Evolutionary conservation across 1,139 yeast genomes (phyloP).

Genomic region (Zygosaccharomyces pseudobailii): DNA sequence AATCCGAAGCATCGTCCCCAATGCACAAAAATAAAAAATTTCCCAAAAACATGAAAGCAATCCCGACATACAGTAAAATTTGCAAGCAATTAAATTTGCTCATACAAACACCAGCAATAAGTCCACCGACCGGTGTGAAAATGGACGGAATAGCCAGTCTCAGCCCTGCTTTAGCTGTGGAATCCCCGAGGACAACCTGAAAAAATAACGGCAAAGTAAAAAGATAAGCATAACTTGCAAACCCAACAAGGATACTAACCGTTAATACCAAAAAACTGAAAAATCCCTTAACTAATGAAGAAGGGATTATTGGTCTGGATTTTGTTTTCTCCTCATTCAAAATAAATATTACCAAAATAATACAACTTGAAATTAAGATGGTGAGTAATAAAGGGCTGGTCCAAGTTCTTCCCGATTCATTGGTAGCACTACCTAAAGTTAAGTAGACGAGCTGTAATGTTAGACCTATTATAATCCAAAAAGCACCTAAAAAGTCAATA

Average conservation of each 20-base stretch:
- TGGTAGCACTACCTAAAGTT: slow-evolving; percentile 21
- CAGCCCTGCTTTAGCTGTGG: slow-evolving; percentile 19
- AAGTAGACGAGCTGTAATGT: slow-evolving; percentile 34
- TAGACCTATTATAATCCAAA: slow-evolving; percentile 44
- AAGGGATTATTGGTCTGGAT: slow-evolving; percentile 40
- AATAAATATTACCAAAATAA: slow-evolving; percentile 14
- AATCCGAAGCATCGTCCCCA: slow-evolving; percentile 25
- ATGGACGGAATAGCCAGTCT: slow-evolving; percentile 40
- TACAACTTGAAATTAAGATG: slow-evolving; percentile 14
- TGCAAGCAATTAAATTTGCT: slow-evolving; percentile 28
- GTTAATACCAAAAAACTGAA: slow-evolving; percentile 32
- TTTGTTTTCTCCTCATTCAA: slow-evolving; percentile 33
- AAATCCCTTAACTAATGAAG: slow-evolving; percentile 29
- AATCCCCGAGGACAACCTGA: slow-evolving; percentile 28
- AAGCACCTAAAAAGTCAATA: slow-evolving; percentile 66
- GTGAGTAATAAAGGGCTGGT: slow-evolving; percentile 6
- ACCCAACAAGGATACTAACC: slow-evolving; percentile 38
- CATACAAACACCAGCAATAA: slow-evolving; percentile 39
- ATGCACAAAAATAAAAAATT: slow-evolving; percentile 35
- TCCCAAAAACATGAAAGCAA: slow-evolving; percentile 36
- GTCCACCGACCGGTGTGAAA: slow-evolving; percentile 40
- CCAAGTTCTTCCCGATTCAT: slow-evolving; percentile 5
- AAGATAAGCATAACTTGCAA: slow-evolving; percentile 39
- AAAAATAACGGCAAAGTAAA: slow-evolving; percentile 41
- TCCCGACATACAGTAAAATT: slow-evolving; percentile 33